Evolutionary conservation across 2,329 filamentous ascomycete genomes (phyloP), one percentile per base, ranked within the genome.

Genomic region (Phoma sp.): DNA sequence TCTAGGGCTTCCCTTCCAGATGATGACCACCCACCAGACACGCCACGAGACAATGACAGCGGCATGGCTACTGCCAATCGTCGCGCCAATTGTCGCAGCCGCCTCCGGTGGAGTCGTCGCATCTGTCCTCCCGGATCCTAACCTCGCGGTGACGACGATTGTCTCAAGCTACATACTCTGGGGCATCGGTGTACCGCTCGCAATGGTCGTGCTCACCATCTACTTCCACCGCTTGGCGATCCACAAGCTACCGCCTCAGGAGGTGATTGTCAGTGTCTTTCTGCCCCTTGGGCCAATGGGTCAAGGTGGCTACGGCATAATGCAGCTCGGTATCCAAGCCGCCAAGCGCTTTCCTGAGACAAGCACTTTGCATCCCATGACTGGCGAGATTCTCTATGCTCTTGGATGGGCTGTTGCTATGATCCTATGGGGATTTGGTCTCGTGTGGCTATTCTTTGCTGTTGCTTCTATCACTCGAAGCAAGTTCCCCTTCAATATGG

Each of bases 211-310:
- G 13, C 73, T 89, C 41, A 83, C 82, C 1, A 81, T 90, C 7
- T 90, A 90, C 73, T 89, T 89, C 67, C 84, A 88, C 62, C 84
- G 87, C n/a, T 77, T 91, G 4, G 84, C 83, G 1, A 72, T 89
- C 7, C 82, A 89, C 72, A 84, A 85, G 24, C 78, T 89, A 7
- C 87, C 87, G 0, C 82, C 86, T 0, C 79, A 82, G 45, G 87
- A 89, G 67, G 83, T 85, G 49, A 87, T 89, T 44, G 86, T 89
- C 23, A 86, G 83, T 10, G 82, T 86, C 4, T 88, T 90, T 62
- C 75, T 90, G 0, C 87, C 88, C 1, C 77, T 89, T 0, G 87
- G 87, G 0, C 86, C 87, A 0, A 75, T 89, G 4, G 87, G 87
- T 0, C 85, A 88, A 63, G 87, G 86, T 13, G 85, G 84, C 4